Conservation (phyloP, 768 basidiomycete genomes). For the Trametes villosa region DNA sequence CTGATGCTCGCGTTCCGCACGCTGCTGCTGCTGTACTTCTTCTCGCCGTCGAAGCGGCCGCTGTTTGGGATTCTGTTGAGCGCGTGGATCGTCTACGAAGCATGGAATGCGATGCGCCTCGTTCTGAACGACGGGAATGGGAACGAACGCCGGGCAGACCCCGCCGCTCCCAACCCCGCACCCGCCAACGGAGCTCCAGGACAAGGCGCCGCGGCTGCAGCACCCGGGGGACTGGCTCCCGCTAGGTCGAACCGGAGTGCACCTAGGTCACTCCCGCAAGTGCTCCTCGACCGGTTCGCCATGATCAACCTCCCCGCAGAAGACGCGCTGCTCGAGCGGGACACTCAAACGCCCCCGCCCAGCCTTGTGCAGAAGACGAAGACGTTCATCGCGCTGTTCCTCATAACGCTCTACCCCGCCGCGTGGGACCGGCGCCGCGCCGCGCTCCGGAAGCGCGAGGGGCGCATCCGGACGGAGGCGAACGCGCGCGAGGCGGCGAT, state of each 20-base stretch:
- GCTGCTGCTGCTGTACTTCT: slow-evolving; percentile 72
- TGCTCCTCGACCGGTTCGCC: slow-evolving; percentile 55
- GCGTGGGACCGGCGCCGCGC: slow-evolving; percentile 70
- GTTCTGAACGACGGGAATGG: slow-evolving; percentile 40
- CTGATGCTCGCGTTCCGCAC: slow-evolving; percentile 72
- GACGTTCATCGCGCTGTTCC: slow-evolving; percentile 59
- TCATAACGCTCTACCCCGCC: slow-evolving; percentile 71
- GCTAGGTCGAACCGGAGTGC: not conserved
- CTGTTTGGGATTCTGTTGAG: slow-evolving; percentile 67
- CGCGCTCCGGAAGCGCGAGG: slow-evolving; percentile 64
- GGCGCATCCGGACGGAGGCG: slow-evolving; percentile 68
- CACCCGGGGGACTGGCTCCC: not conserved
- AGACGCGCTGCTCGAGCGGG: slow-evolving; percentile 51
- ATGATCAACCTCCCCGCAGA: slow-evolving; percentile 61
- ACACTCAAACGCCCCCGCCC: slow-evolving; percentile 43
- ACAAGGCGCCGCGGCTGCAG: not conserved
- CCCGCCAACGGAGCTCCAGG: not conserved
- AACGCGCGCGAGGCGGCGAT: slow-evolving; percentile 40
- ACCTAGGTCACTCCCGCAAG: not conserved
- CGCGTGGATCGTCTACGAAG: slow-evolving; percentile 75
- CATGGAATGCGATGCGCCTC: slow-evolving; percentile 69
- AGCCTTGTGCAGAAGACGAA: slow-evolving; percentile 50
- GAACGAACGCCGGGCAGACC: slow-evolving; percentile 25
- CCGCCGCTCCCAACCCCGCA: slow-evolving; percentile 4
- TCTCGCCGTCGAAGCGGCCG: slow-evolving; percentile 75